Evolutionary conservation across 108 stramenopile genomes (phyloP), one percentile per base, ranked within the genome.

Genomic region (Pseudonitzschia delicatissima): DNA sequence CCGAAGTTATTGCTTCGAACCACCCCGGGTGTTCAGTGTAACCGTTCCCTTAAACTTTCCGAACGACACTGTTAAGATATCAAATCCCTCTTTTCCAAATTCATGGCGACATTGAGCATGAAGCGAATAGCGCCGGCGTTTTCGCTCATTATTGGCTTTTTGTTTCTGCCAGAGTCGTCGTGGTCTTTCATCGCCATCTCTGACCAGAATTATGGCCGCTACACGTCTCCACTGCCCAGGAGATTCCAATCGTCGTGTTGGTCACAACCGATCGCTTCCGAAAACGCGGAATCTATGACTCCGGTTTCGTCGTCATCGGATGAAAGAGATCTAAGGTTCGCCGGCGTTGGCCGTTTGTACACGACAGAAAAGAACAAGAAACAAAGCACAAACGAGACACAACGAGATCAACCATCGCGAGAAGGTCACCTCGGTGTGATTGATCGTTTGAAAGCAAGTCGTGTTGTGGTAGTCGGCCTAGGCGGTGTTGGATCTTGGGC

Each of bases 401-500:
- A 27, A 12, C 29, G 31, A 34, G 53, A 55, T 7, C 26, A 23
- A 28, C n/a, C 29, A 29, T 33, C 31, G 6, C 53, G 32, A 15
- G 63, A 70, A 35, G 33, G 33, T 23, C 65, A 71, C 20, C 59
- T 64, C 15, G 36, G 15, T 13, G 45, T 71, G 4, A 35, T 80
- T 37, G 72, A 87, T 9, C 80, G 79, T 9, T 67, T 91, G 49
- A 28, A 55, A 25, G 35, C 52, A 44, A 66, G 88, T 18, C 87
- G 84, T 45, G 87, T 90, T 5, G 76, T 81, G 3, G 73, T 93
- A 5, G 64, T 93, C 34, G 92, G 92, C 7, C 36, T 93, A 6
- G 92, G 92, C 3, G 92, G 92, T 23, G 92, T 93, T 13, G 92
- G 92, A 31, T 86, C 85, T 9, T 93, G 89, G 88, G 83, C 86